phyloP scores from a whole-genome alignment of 371 early-diverging fungal genomes.

The Mortierella sp. region DNA sequence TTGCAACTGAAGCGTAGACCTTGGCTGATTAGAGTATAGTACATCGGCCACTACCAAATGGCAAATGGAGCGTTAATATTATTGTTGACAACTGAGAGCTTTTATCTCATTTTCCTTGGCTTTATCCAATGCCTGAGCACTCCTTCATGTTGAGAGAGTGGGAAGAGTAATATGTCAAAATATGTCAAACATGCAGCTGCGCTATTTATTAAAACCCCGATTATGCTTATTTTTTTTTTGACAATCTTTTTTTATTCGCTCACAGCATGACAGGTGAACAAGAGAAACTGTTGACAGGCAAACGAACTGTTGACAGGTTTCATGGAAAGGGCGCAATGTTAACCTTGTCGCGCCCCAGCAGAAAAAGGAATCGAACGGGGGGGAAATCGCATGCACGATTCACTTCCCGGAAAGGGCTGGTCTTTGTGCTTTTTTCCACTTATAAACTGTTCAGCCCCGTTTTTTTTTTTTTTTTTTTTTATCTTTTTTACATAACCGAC shows the following conservation, averaged over 20 bases:
- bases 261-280: conserved; percentile 4
- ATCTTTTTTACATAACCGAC: background rate
- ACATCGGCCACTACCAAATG: too few species aligned
- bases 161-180: background rate
- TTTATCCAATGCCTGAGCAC: too few species aligned
- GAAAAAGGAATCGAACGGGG: conserved; percentile 7
- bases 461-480: background rate
- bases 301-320: background rate
- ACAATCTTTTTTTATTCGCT: conserved; percentile 9
- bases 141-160: background rate
- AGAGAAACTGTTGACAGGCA: background rate
- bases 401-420: background rate
- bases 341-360: background rate
- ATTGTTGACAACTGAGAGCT: too few species aligned
- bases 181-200: background rate
- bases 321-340: background rate
- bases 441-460: background rate
- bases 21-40: too few species aligned
- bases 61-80: too few species aligned
- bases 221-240: conserved; percentile 3
- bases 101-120: too few species aligned
- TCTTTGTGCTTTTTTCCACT: background rate
- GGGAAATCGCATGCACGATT: background rate
- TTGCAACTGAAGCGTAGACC: too few species aligned
- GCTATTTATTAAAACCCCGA: background rate